Evolutionary conservation across 2,329 filamentous ascomycete genomes (phyloP), one percentile per base, ranked within the genome.

Genomic region (Cladosporium sp.): DNA sequence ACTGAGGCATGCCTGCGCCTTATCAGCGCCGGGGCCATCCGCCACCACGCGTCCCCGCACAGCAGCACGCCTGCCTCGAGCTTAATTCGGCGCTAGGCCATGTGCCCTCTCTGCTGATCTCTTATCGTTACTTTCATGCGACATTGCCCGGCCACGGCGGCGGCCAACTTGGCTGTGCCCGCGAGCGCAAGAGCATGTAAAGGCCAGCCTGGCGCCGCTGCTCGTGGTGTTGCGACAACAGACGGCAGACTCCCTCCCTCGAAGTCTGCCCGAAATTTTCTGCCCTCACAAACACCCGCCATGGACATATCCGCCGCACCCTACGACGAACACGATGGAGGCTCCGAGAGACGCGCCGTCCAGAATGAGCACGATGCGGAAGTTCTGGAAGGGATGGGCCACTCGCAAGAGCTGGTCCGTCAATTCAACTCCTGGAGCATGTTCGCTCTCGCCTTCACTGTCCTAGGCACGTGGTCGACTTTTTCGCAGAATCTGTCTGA

Each of bases 401-500:
- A 74, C 58, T 64, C 68, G 59, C 70, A 74, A 63, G 68, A 68
- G 42, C 60, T 75, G 32, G 65, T 66, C 9, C 68, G 72, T 10
- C 73, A 81, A 58, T 82, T 82, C 61, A 72, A 71, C 61, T 64
- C 75, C 6, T 76, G 73, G 74, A 80, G 77, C 63, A 80, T 82
- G 77, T 69, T 82, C 9, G 74, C 77, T 16, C 70, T 82, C 16
- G 76, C 79, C 28, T 80, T 82, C 54, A 78, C 74, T 54, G 77
- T 82, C 11, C 68, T 82, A 31, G 79, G 79, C 54, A 82, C 79
- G 4, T 82, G 78, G 72, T 77, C 77, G 0, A 81, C 78, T 0
- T 78, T 81, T 56, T 79, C 79, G 0, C 77, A 81, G 60, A 74
- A 72, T 41, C 67, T 77, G 6, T 70, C 70, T 52, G 77, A 72